Evolutionary conservation across 768 basidiomycete genomes (phyloP), one percentile per base, ranked within the genome.

Genomic region (Pleurotus salmoneostramineus): DNA sequence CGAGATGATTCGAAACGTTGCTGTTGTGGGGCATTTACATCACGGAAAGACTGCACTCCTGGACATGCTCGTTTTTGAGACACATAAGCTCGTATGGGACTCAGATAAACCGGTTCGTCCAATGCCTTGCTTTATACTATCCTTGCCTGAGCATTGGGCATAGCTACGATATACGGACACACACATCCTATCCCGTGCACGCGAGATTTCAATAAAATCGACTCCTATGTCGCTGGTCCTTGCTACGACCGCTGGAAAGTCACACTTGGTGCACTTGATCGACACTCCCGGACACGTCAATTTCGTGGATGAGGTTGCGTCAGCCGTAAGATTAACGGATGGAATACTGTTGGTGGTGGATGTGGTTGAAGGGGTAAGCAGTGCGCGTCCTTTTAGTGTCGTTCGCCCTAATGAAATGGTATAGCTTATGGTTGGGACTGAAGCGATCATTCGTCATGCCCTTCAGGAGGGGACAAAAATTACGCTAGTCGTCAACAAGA

Each of bases 211-310:
- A 7, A 88, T 98, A 65, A 98, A 98, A 74, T 97, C 96, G 1
- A 92, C 90, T 0, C 95, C 97, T 6, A 96, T 99, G 88, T 97
- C 95, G 11, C 80, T 99, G 52, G 77, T 99, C 56, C 78, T 98
- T 3, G 83, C 85, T 14, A 91, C 84, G 11, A 94, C 93, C 11
- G 75, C 81, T 45, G 93, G 95, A 57, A 98, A 98, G 75, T 97
- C 95, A 1, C 90, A 95, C 71, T 80, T 99, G 17, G 70, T 98
- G 54, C 95, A 99, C 71, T 71, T 98, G 33, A 88, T 99, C 64
- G 97, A 99, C 71, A 98, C 97, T 0, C 97, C 97, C 3, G 97
- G 97, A 35, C 97, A 99, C 66, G 93, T 95, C 59, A 98, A 98
- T 72, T 98, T 99, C 68, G 84, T 95, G n/a, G 97, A 99, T 67